Conservation (phyloP, 352 stramenopile genomes). For the Phytophthora capsici region DNA sequence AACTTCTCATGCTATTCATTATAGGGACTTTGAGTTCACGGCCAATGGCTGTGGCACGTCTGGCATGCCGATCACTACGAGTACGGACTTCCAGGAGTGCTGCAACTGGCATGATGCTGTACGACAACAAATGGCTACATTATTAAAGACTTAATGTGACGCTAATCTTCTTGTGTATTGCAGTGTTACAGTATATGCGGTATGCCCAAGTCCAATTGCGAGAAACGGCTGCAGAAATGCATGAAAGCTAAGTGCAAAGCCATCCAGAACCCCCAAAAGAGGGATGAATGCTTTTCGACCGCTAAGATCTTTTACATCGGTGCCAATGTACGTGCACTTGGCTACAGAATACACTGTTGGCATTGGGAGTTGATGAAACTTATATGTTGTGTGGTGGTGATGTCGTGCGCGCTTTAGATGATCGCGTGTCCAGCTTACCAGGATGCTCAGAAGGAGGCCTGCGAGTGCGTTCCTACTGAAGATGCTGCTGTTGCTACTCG, state of each 20-base stretch:
- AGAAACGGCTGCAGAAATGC: slow-evolving; percentile 77
- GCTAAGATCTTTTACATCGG: slow-evolving; percentile 72
- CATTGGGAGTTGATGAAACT: no score
- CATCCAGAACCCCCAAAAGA: slow-evolving; percentile 22
- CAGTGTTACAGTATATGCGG: slow-evolving; percentile 86
- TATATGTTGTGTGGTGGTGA: not conserved
- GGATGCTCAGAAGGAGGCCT: slow-evolving; percentile 71
- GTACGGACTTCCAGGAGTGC: slow-evolving; percentile 66
- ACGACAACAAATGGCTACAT: slow-evolving; percentile 13
- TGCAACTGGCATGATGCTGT: slow-evolving; percentile 87
- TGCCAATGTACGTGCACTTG: slow-evolving; percentile 41
- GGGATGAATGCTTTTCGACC: slow-evolving; percentile 63
- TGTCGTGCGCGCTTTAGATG: slow-evolving; percentile 40
- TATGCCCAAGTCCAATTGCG: slow-evolving; percentile 75
- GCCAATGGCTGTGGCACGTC: slow-evolving; percentile 80
- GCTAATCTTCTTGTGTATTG: not conserved
- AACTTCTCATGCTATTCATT: not conserved
- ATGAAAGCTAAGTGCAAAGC: slow-evolving; percentile 64
- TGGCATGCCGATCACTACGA: slow-evolving; percentile 53
- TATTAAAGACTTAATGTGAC: no score
- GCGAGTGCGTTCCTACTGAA: slow-evolving; percentile 53
- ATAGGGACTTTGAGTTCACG: slow-evolving; percentile 75
- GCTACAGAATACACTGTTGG: no score
- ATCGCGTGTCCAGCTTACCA: slow-evolving; percentile 75
- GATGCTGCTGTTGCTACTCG: slow-evolving; percentile 37